Conservation (phyloP, 2,329 filamentous ascomycete species). For the Fusarium chlamydosporum region DNA sequence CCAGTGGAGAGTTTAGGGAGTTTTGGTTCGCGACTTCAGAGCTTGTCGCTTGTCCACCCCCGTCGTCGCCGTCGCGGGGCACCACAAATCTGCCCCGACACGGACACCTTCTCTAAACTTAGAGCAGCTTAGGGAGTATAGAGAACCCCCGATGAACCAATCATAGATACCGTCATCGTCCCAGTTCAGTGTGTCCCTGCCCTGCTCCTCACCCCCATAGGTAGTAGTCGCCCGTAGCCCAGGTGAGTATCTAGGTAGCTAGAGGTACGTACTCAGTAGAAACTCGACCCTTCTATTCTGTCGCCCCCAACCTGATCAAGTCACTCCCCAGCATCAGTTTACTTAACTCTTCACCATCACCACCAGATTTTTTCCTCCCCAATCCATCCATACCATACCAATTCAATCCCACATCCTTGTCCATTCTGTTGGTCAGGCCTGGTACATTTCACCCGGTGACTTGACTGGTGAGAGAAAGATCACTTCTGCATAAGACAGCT, state of each 20-base stretch:
- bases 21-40: not conserved
- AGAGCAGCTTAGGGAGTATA: constrained; percentile 5
- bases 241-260: too few relatives aligned
- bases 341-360: constrained; percentile 11
- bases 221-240: too few relatives aligned
- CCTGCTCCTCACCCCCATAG: not conserved
- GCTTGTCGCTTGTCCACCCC: constrained; percentile 9
- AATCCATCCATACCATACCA: not conserved
- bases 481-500: constrained; percentile 8
- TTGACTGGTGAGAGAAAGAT: not conserved
- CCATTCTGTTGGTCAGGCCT: not conserved
- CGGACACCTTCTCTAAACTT: constrained; percentile 21
- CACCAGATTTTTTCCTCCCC: constrained; percentile 29
- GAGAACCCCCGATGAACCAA: constrained; percentile 3
- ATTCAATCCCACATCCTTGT: not conserved
- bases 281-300: constrained; percentile 38
- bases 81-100: constrained; percentile 22
- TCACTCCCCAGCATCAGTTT: constrained; percentile 11
- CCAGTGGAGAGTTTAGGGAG: constrained; percentile 21
- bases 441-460: not conserved
- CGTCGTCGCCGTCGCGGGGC: constrained; percentile 19
- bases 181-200: constrained; percentile 5
- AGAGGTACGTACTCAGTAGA: too few relatives aligned
- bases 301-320: constrained; percentile 24
- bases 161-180: constrained; percentile 21